phyloP scores from a whole-genome alignment of 768 basidiomycete species.

The Boletus sp. region DNA sequence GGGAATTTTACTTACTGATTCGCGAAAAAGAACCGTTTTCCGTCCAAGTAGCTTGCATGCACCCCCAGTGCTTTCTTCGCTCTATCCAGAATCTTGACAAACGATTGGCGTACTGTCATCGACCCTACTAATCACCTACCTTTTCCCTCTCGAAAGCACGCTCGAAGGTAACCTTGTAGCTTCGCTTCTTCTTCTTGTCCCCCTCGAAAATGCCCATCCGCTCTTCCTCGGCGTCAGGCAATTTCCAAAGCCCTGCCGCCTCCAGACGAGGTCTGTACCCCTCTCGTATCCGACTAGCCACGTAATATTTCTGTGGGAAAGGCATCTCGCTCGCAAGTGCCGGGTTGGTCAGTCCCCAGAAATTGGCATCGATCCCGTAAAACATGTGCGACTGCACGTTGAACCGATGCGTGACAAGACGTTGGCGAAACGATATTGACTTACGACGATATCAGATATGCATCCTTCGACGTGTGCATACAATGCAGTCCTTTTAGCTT shows the following conservation, averaged over 20 bases:
- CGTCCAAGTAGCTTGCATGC: conserved; percentile 52
- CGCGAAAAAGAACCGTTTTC: conserved; percentile 48
- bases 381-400: conserved; percentile 54
- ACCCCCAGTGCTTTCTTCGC: conserved; percentile 55
- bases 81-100: conserved; percentile 56
- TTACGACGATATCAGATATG: conserved; percentile 68
- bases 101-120: conserved; percentile 1
- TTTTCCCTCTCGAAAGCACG: conserved; percentile 64
- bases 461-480: conserved; percentile 60
- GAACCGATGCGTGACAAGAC: conserved; percentile 4
- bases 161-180: conserved; percentile 40
- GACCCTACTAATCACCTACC: conserved; percentile 26
- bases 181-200: conserved; percentile 31
- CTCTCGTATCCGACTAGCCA: conserved; percentile 59
- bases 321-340: conserved; percentile 55
- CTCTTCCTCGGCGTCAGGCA: conserved; percentile 39
- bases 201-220: conserved; percentile 34
- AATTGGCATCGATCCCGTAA: conserved; percentile 63
- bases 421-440: conserved; percentile 24
- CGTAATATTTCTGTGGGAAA: conserved; percentile 71
- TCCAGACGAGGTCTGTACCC: conserved; percentile 56
- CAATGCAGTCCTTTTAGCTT: conserved; percentile 58
- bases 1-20: conserved; percentile 39
- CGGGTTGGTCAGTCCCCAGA: conserved; percentile 52
- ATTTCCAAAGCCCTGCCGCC: conserved; percentile 60